Conservation (phyloP, 1,139 yeast species). For the Geotrichum candidum region DNA sequence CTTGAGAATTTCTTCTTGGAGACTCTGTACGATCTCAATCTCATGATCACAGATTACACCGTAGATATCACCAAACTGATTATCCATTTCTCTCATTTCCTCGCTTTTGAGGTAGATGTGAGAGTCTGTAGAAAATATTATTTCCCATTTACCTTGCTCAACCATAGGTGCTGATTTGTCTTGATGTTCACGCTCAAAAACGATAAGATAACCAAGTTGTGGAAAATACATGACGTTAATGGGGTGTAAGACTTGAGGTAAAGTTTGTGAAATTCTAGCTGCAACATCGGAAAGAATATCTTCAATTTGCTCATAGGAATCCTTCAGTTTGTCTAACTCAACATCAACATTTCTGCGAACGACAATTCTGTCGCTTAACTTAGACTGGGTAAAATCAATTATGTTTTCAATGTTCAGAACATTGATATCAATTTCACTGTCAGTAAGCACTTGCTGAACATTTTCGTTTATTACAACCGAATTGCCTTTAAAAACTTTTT, state of each 20-base stretch:
- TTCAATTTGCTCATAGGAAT: slow-evolving; percentile 38
- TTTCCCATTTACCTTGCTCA: slow-evolving; percentile 32
- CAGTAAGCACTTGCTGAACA: slow-evolving; percentile 15
- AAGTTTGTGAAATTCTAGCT: slow-evolving; percentile 17
- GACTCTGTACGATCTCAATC: slow-evolving; percentile 38
- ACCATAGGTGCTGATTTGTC: slow-evolving; percentile 19
- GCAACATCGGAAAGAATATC: slow-evolving; percentile 32
- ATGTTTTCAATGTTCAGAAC: slow-evolving; percentile 21
- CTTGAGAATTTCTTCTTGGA: slow-evolving; percentile 33
- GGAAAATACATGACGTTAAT: slow-evolving; percentile 42
- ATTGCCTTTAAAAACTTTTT: slow-evolving; percentile 10
- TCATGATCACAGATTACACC: slow-evolving; percentile 38
- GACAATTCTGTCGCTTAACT: slow-evolving; percentile 31
- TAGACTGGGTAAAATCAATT: slow-evolving; percentile 38
- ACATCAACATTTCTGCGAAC: slow-evolving; percentile 34
- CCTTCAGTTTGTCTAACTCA: slow-evolving; percentile 34
- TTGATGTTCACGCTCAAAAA: slow-evolving; percentile 14
- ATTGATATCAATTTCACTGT: slow-evolving; percentile 17
- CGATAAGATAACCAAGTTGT: slow-evolving; percentile 41
- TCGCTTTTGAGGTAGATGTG: slow-evolving; percentile 38
- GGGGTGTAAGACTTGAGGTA: slow-evolving; percentile 18
- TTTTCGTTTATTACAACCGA: background rate
- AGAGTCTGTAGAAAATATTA: slow-evolving; percentile 38
- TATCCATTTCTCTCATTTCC: slow-evolving; percentile 35
- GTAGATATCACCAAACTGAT: slow-evolving; percentile 41